Evolutionary conservation across 2,329 filamentous ascomycete species (phyloP).

Genomic region (Colletotrichum neosansevieriae): DNA sequence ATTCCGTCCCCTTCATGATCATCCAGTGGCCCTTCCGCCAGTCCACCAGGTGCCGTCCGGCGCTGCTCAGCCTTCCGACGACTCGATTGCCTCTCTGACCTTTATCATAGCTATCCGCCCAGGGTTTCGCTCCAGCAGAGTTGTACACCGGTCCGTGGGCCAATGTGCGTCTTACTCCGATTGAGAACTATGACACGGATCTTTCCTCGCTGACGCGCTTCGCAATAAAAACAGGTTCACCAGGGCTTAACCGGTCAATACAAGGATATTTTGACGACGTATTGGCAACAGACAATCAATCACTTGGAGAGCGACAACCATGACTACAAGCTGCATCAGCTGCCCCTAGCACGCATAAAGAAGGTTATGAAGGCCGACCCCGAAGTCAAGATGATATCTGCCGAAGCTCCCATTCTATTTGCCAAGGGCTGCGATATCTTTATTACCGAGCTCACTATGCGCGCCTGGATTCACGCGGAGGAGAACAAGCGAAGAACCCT

Average conservation of each 20-base stretch:
- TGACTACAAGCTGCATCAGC: slow-evolving; percentile 98
- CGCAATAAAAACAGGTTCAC: slow-evolving; percentile 77
- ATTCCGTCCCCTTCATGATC: slow-evolving; percentile 4
- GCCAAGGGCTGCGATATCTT: slow-evolving; percentile 99
- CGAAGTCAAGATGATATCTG: slow-evolving; percentile 99
- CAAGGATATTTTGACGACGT: slow-evolving; percentile 97
- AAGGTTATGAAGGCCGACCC: slow-evolving; percentile 99
- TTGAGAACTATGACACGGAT: neutral
- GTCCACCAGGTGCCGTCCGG: neutral
- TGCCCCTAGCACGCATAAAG: slow-evolving; percentile 98
- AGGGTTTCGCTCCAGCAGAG: slow-evolving; percentile 91
- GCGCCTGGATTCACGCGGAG: slow-evolving; percentile 98
- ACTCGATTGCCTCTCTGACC: slow-evolving; percentile 24
- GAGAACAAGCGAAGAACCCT: slow-evolving; percentile 98
- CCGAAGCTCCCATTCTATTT: slow-evolving; percentile 96
- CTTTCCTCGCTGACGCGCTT: neutral
- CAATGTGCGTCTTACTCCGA: slow-evolving; percentile 73
- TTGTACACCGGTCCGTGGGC: slow-evolving; percentile 95
- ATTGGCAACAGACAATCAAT: slow-evolving; percentile 99
- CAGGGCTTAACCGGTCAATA: slow-evolving; percentile 94
- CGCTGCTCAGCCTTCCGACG: neutral
- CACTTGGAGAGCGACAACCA: slow-evolving; percentile 95
- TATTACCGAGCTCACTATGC: slow-evolving; percentile 98
- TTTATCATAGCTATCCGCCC: slow-evolving; percentile 76
- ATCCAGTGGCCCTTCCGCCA: neutral